Evolutionary conservation across 108 stramenopile genomes (phyloP).

Genomic region (Fistulifera solaris): DNA sequence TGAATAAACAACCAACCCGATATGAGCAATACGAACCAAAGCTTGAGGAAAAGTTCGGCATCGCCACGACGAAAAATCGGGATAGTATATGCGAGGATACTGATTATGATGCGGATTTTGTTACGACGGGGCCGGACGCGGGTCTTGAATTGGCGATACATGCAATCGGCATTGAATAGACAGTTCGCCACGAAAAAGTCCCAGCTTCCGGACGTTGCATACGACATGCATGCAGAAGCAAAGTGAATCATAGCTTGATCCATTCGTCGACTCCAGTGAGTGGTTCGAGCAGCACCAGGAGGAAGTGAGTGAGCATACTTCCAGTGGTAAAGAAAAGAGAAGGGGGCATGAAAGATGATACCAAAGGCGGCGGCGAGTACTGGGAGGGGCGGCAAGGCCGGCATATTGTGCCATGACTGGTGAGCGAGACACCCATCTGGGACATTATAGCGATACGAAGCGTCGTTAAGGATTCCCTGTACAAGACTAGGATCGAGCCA

Average conservation of each 20-base stretch:
- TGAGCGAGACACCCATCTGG: neutral
- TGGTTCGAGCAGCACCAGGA: constrained; percentile 30
- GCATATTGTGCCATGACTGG: constrained; percentile 21
- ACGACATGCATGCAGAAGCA: constrained; percentile 41
- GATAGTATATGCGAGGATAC: constrained; percentile 45
- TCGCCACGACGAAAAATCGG: constrained; percentile 40
- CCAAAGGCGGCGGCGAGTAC: constrained; percentile 35
- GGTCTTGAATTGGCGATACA: constrained; percentile 34
- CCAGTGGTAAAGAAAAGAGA: constrained; percentile 62
- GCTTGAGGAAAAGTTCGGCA: constrained; percentile 14
- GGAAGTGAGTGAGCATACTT: constrained; percentile 38
- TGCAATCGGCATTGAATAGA: constrained; percentile 50
- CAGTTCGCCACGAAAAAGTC: constrained; percentile 50
- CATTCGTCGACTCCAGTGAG: constrained; percentile 75
- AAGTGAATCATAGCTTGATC: constrained; percentile 77
- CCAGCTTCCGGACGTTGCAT: constrained; percentile 46
- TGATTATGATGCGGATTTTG: constrained; percentile 39
- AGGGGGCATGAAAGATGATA: constrained; percentile 48
- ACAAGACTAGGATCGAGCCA: constrained; percentile 23
- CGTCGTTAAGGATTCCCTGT: neutral
- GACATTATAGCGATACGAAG: neutral
- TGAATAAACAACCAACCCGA: constrained; percentile 29
- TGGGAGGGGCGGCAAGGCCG: constrained; percentile 54
- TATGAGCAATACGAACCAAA: constrained; percentile 19
- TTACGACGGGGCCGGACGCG: constrained; percentile 38